These are phyloP conservation scores for Rhamnella rubrinervis DNA, from an alignment of 331 rosid genomes.

Conservation along the genomic window DNA sequence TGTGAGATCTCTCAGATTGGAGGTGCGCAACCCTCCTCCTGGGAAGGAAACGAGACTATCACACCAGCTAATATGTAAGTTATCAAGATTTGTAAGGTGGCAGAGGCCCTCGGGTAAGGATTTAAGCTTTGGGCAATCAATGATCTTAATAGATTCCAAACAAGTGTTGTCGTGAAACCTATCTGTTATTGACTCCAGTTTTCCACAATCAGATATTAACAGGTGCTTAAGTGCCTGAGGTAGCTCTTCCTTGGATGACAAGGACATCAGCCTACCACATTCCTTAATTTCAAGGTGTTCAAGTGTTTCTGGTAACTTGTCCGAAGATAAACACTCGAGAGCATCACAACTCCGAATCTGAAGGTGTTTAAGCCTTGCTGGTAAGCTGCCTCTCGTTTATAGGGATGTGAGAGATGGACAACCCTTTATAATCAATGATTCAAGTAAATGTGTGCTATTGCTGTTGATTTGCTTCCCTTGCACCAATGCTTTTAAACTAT, in stretches of 20 bases:
- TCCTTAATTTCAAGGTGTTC: constrained; percentile 7
- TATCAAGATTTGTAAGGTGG: constrained; percentile 17
- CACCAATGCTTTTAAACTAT: constrained; percentile 20
- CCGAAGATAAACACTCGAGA: too few species aligned
- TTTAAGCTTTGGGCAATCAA: constrained; percentile 16
- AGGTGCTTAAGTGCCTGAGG: constrained; percentile 17
- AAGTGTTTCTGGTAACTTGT: not conserved
- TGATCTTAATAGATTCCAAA: constrained; percentile 14
- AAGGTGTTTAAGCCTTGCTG: too few species aligned
- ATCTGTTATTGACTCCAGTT: constrained; percentile 14
- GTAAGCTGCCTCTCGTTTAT: too few species aligned
- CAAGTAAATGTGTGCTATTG: too few species aligned
- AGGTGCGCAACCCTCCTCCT: too few species aligned
- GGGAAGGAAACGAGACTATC: too few species aligned
- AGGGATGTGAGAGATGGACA: too few species aligned
- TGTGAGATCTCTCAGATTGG: too few species aligned
- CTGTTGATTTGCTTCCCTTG: constrained; percentile 1
- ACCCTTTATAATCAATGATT: too few species aligned
- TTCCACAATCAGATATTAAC: constrained; percentile 5
- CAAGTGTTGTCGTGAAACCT: constrained; percentile 8
- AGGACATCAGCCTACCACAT: constrained; percentile 25
- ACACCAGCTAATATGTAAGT: too few species aligned
- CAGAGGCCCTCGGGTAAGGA: constrained; percentile 21
- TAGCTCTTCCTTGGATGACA: too few species aligned
- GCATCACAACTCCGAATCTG: too few species aligned